Evolutionary conservation across 345 rosid species (phyloP), one percentile per base, ranked within the genome.

Genomic region (Acer saccharum): DNA sequence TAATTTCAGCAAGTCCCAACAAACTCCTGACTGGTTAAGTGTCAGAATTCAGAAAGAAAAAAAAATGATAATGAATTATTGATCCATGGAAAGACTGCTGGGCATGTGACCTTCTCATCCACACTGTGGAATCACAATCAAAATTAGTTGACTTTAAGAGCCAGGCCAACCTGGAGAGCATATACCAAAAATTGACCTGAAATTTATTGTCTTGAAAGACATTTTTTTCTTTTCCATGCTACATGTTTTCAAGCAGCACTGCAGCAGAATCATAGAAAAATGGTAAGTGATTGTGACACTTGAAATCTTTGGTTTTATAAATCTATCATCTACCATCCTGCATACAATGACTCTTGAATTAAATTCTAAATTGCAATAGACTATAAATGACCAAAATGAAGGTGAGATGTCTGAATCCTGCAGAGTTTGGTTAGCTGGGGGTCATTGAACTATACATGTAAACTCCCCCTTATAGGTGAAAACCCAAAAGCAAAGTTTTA

Each of bases 81-180:
- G 23, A 27, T 29, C 58, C 55, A 54, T 8, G 52, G 55, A 41
- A 1, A 13, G 39, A 35, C 32, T 43, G n/a, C 29, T 58, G 67
- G 58, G 58, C 67, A 69, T 23, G 60, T 69, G 60, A 43, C 2
- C 39, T 20, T 74, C 69, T 18, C 29, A 9, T 74, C 14, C 27
- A 10, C 32, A 48, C 62, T 67, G 72, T 41, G 4, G 66, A 21
- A 39, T 76, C 78, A 43, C 68, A 68, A 27, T 67, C 74, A 68
- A 16, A 54, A 61, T 50, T 63, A 27, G 75, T 77, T 77, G 75
- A 63, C 70, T 32, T 32, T 0, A 48, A 55, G 18, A 63, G 8
- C 35, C 16, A 32, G 20, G 71, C 64, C 75, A 77, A 20, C 54
- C 80, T 77, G 79, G 68, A 76, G 55, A 0, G 68, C 73, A 23